Evolutionary conservation across 257 asterid species (phyloP).

Genomic region (Solanum boliviense): DNA sequence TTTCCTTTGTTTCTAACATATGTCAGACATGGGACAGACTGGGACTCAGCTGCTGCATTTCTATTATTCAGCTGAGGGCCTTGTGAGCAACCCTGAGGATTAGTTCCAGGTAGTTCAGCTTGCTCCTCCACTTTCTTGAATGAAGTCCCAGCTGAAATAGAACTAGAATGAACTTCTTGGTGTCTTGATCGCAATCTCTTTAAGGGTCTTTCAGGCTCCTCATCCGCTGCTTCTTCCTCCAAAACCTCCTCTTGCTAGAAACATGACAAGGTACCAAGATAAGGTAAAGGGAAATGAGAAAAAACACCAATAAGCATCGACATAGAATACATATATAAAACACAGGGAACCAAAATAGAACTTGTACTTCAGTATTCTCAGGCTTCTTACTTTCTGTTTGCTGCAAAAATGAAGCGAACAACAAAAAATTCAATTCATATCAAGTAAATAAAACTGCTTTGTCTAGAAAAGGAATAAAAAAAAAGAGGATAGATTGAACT

Average conservation of each 20-base stretch:
- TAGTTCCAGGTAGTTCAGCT: slow-evolving; percentile 27
- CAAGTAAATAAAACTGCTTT: not conserved
- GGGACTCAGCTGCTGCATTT: slow-evolving; percentile 15
- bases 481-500: slow-evolving; percentile 13
- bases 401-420: not conserved
- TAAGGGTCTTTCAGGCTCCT: slow-evolving; percentile 46
- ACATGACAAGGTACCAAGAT: not conserved
- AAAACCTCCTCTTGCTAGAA: slow-evolving; percentile 9
- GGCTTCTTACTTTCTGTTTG: slow-evolving; percentile 2
- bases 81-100: slow-evolving; percentile 13
- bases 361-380: slow-evolving; percentile 2
- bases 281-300: not conserved
- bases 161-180: slow-evolving; percentile 27
- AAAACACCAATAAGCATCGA: not conserved
- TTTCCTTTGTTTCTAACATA: slow-evolving; percentile 31
- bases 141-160: slow-evolving; percentile 12
- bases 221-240: slow-evolving; percentile 37
- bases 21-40: slow-evolving; percentile 8
- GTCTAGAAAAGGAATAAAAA: not conserved
- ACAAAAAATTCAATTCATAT: not conserved
- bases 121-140: slow-evolving; percentile 50
- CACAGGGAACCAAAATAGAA: not conserved
- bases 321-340: not conserved
- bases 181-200: slow-evolving; percentile 47
- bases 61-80: slow-evolving; percentile 16